Evolutionary conservation across 2,329 filamentous ascomycete species (phyloP).

Genomic region (Exophiala lecanii-corni): DNA sequence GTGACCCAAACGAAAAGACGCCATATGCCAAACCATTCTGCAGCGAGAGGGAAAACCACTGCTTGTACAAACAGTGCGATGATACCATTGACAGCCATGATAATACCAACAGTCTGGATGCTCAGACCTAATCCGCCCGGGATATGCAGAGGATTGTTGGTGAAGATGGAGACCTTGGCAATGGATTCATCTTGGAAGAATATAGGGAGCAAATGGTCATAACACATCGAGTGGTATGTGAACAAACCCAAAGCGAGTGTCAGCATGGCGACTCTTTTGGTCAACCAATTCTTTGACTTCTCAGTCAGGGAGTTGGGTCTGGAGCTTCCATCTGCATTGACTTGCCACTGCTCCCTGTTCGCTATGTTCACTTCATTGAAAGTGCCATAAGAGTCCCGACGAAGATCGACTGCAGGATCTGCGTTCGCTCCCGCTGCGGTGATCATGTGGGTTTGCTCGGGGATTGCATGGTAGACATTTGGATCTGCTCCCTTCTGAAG

Average conservation of each 20-base stretch:
- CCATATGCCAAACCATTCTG: slow-evolving; percentile 63
- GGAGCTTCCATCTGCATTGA: slow-evolving; percentile 44
- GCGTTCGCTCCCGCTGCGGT: slow-evolving; percentile 70
- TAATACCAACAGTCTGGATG: slow-evolving; percentile 62
- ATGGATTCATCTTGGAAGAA: slow-evolving; percentile 76
- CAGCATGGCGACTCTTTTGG: slow-evolving; percentile 65
- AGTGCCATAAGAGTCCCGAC: slow-evolving; percentile 75
- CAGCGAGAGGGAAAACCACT: slow-evolving; percentile 62
- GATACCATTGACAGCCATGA: slow-evolving; percentile 65
- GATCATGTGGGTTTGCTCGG: slow-evolving; percentile 68
- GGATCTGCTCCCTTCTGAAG: slow-evolving; percentile 55
- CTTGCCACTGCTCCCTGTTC: slow-evolving; percentile 49
- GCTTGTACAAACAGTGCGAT: slow-evolving; percentile 71
- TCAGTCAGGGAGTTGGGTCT: slow-evolving; percentile 32
- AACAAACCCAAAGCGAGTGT: slow-evolving; percentile 82
- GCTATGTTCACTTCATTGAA: slow-evolving; percentile 57
- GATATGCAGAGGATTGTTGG: slow-evolving; percentile 49
- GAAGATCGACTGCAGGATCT: slow-evolving; percentile 66
- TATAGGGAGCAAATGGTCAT: slow-evolving; percentile 85
- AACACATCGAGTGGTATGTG: slow-evolving; percentile 89
- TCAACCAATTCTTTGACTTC: slow-evolving; percentile 51
- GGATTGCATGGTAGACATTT: slow-evolving; percentile 37
- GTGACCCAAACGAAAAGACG: slow-evolving; percentile 61
- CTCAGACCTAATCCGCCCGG: slow-evolving; percentile 62
- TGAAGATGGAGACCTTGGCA: slow-evolving; percentile 35